Base-by-base conservation (phyloP, 306 rosid species). In the Prunus mongolica region DNA sequence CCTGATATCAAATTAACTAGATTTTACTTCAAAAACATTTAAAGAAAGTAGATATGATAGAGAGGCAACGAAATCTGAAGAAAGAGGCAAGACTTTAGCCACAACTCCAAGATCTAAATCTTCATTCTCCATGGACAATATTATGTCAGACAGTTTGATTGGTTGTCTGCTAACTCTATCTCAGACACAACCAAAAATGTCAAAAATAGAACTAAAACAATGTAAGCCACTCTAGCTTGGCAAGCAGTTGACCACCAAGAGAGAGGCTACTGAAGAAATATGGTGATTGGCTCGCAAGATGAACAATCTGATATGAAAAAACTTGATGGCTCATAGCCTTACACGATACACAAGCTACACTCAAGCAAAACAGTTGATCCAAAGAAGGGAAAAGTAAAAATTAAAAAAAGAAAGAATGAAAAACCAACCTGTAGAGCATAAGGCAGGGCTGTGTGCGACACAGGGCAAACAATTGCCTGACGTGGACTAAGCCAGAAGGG, bases 401-500 rank as follows among this genome's bases (percentile, higher is more conserved):
- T 1, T 4, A 47, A 12, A 38, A 69, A 24, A 78, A n/a, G 63
- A 19, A 79, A 24, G 34, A 77, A 2, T 38, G 56, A 55, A 71
- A 11, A 24, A 0, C 56, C 47, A 85, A 91, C 98, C 98, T 83
- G 54, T 16, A 86, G 73, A 18, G 97, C 96, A 68, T 90, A 93
- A 24, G 93, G 72, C 77, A 87, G 88, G 73, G 97, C 90, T 81
- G 84, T 93, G 80, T 86, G 90, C 0, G 98, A 91, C 76, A 90
- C 96, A 0, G 98, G 94, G 84, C 97, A 93, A 51, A 93, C 85
- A 84, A 93, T 90, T 2, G 98, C 96, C 86, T 93, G 98, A 57
- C 96, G 94, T 52, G 98, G 97, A 86, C 97, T 93, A 65, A 93
- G 97, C 98, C 98, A 93, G 77, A 93, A 88, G 51, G 98, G 98